Base-by-base conservation (phyloP, 768 basidiomycete species). In the Psilocybe cyanescens region DNA sequence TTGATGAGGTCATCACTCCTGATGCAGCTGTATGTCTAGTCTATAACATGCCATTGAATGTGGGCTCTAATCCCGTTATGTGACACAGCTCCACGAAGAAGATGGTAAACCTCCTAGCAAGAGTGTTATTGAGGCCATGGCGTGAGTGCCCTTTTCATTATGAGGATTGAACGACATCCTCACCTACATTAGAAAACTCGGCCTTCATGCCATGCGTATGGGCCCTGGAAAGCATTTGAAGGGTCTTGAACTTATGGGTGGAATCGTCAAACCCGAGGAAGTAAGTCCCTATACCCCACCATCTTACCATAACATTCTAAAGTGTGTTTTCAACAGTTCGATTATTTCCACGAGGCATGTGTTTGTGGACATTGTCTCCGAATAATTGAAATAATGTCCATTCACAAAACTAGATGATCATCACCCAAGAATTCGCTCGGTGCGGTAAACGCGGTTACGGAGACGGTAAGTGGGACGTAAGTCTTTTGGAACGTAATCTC, bases 161-260 rank as follows among this genome's bases (percentile, higher is more conserved):
- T 17, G 19, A 28, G 30, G 9, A 16, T 28, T 11, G 56, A 30
- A 41, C 31, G 29, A 8, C 24, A 8, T n/a, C 29, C 19, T 29
- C 55, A 44, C 35, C 29, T 28, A 58, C 60, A n/a, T 31, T 41
- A 89, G 87, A 14, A 86, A 87, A 54, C 55, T 84, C 31, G 88
- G 94, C 68, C 58, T 98, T 17, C 91, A 94, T 71, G 92, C 93
- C 12, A 97, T 97, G 95, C 87, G 93, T 17, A 81, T 96, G 76
- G 97, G 97, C 14, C 96, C 96, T 24, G 95, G 94, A 29, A 92
- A 92, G 73, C 95, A 97, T 68, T 80, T 98, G 24, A 83, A 91
- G 67, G 77, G 79, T 69, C 80, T 86, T 19, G 84, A 80, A 33
- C 78, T 99, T 28, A 89, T 95, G 83, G 86, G 84, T 55, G 96